Conservation (phyloP, 2,329 filamentous ascomycete species). For the Epichloe baconii region DNA sequence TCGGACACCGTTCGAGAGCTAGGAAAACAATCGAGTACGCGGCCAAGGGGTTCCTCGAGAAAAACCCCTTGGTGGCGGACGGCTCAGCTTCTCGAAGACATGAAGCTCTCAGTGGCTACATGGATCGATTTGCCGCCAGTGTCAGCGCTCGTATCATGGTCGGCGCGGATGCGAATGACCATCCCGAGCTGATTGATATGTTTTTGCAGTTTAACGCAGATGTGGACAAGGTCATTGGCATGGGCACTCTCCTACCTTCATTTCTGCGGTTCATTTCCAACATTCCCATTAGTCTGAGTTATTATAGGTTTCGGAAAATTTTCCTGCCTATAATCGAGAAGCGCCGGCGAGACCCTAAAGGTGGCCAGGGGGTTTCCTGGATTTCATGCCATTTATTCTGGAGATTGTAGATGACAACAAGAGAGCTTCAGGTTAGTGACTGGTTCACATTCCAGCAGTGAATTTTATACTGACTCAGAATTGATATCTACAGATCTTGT, state of each 20-base stretch:
- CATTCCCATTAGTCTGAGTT: background rate
- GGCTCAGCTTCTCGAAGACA: background rate
- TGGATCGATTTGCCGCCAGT: background rate
- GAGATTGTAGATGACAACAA: background rate
- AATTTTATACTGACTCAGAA: background rate
- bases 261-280: background rate
- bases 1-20: background rate
- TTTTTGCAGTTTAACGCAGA: background rate
- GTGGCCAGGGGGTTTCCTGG: background rate
- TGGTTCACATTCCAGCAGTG: background rate
- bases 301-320: background rate
- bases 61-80: background rate
- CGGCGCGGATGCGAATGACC: background rate
- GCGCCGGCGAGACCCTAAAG: background rate
- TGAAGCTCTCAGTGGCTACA: background rate
- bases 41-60: background rate
- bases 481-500: background rate
- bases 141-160: background rate
- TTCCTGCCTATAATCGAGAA: background rate
- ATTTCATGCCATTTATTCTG: background rate
- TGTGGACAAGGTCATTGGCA: background rate
- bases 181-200: background rate
- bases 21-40: background rate
- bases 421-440: background rate
- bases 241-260: background rate